phyloP scores from a whole-genome alignment of 2,329 filamentous ascomycete genomes.

The Calonectria montana region DNA sequence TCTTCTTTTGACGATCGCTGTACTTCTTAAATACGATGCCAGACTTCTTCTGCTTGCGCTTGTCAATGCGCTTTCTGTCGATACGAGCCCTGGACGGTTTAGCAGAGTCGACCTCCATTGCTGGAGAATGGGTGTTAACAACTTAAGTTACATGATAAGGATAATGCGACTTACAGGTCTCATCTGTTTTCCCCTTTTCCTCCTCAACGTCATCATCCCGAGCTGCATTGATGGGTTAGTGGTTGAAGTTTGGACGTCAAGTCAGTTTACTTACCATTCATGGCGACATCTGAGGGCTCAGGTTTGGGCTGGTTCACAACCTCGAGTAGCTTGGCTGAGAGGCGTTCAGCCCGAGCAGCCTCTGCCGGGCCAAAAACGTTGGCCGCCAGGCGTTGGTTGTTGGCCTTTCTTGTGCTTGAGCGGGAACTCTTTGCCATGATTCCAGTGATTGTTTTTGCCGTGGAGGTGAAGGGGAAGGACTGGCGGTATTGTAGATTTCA shows the following conservation, averaged over 20 bases:
- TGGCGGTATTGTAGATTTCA: constrained; percentile 28
- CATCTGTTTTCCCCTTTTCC: constrained; percentile 45
- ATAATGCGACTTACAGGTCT: constrained; percentile 36
- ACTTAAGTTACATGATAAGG: constrained; percentile 8
- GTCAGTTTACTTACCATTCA: constrained; percentile 51
- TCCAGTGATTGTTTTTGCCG: constrained; percentile 24
- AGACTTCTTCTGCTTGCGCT: constrained; percentile 66
- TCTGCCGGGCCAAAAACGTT: constrained; percentile 88
- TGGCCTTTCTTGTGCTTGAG: constrained; percentile 82
- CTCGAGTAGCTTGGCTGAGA: constrained; percentile 88
- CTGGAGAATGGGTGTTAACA: constrained; percentile 37
- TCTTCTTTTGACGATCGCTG: constrained; percentile 61
- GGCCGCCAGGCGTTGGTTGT: constrained; percentile 83
- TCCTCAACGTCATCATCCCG: constrained; percentile 45
- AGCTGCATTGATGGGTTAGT: constrained; percentile 33
- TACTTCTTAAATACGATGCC: constrained; percentile 72
- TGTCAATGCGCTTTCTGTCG: constrained; percentile 66
- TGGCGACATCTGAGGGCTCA: constrained; percentile 61
- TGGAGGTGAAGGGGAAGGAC: constrained; percentile 21
- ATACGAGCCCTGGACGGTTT: constrained; percentile 53
- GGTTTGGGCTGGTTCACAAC: constrained; percentile 82
- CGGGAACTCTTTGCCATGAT: constrained; percentile 90
- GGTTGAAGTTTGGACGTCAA: background rate
- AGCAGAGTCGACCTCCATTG: constrained; percentile 69
- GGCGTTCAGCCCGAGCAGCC: constrained; percentile 80